Evolutionary conservation across 2,329 filamentous ascomycete species (phyloP).

Genomic region (Colletotrichum brevisporum): DNA sequence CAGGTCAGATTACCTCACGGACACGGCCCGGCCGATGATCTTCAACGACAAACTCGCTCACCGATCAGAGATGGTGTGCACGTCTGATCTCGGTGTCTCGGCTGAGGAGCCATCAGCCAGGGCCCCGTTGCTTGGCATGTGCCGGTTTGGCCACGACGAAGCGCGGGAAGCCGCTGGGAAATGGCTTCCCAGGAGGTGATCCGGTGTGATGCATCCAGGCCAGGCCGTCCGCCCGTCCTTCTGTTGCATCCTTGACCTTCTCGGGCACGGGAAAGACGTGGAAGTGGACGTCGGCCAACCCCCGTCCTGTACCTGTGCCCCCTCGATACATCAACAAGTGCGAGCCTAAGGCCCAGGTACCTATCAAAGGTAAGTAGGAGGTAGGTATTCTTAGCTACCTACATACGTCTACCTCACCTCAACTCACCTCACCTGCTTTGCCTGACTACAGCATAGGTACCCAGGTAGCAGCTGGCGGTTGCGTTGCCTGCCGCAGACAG

Average conservation of each 20-base stretch:
- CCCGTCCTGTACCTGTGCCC: constrained; percentile 1
- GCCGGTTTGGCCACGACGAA: constrained; percentile 22
- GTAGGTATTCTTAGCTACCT: not conserved
- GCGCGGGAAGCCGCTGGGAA: constrained; percentile 12
- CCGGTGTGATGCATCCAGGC: constrained; percentile 9
- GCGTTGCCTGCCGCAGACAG: not conserved
- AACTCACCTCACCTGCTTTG: not conserved
- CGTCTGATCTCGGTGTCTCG: constrained; percentile 38
- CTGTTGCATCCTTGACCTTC: constrained; percentile 3
- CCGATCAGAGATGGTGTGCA: constrained; percentile 37
- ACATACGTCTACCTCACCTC: not conserved
- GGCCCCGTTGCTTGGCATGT: constrained; percentile 32
- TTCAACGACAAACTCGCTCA: constrained; percentile 33
- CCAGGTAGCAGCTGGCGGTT: not conserved
- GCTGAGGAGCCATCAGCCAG: constrained; percentile 30
- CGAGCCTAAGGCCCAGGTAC: not conserved
- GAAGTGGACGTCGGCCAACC: not conserved
- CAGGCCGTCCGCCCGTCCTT: not conserved
- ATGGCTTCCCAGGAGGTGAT: not conserved
- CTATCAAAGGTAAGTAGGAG: not conserved
- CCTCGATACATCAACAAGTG: constrained; percentile 13
- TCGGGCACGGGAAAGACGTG: not conserved
- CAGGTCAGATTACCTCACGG: constrained; percentile 9
- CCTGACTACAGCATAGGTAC: not conserved
- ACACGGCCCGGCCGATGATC: constrained; percentile 26